These are phyloP conservation scores for Torulaspora delbrueckii DNA, from an alignment of 805 yeast species.

Conservation along the genomic window DNA sequence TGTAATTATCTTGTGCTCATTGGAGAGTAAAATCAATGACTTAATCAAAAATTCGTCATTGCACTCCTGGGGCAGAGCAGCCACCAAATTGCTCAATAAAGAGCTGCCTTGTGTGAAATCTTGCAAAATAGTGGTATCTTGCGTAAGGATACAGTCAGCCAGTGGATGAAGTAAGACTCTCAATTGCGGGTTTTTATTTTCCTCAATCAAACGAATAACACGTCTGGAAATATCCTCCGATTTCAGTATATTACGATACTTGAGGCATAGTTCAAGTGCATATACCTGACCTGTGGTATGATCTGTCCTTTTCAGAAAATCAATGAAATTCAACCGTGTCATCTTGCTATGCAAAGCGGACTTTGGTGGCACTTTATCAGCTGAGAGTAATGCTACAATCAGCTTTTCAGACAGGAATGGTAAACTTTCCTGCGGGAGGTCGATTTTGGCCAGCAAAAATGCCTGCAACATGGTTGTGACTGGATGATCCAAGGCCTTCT, in stretches of 20 bases:
- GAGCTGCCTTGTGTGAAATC: neutral
- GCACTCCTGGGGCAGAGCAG: slow-evolving; percentile 2
- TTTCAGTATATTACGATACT: slow-evolving; percentile 8
- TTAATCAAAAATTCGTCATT: slow-evolving; percentile 16
- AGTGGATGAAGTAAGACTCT: neutral
- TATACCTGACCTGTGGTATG: slow-evolving; percentile 12
- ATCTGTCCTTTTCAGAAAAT: slow-evolving; percentile 17
- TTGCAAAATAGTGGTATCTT: neutral
- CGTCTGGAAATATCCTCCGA: neutral
- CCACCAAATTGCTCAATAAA: neutral
- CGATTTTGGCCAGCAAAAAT: slow-evolving; percentile 10
- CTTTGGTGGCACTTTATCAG: slow-evolving; percentile 4
- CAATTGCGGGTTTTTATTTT: neutral
- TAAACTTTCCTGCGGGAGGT: slow-evolving; percentile 4
- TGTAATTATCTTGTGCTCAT: slow-evolving; percentile 7
- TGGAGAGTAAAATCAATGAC: slow-evolving; percentile 25
- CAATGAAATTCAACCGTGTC: slow-evolving; percentile 19
- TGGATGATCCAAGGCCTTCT: neutral
- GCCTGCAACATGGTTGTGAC: slow-evolving; percentile 19
- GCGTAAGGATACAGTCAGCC: neutral
- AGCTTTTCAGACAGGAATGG: slow-evolving; percentile 8
- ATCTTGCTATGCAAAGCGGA: slow-evolving; percentile 12
- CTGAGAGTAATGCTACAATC: slow-evolving; percentile 1
- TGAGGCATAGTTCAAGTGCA: slow-evolving; percentile 9
- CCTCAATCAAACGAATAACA: neutral